A percentile compares a stretch with the other conserved stretches of the same genome.
Conservation (phyloP, 2,329 filamentous ascomycete genomes). For the Fusarium pininemorale region DNA sequence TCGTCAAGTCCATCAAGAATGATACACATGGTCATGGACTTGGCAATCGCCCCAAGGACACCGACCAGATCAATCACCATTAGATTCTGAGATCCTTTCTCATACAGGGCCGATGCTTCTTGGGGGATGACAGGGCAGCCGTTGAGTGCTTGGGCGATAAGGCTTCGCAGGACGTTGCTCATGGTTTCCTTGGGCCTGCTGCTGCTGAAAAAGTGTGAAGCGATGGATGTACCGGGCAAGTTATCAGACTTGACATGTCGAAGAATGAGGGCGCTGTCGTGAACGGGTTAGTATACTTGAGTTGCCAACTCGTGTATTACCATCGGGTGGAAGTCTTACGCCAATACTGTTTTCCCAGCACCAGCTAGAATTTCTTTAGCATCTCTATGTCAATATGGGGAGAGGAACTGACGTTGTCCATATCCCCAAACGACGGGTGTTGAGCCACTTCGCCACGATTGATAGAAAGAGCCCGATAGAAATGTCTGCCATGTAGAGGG, state of each 20-base stretch:
- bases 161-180: neutral
- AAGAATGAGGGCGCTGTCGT: neutral
- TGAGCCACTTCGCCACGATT: neutral
- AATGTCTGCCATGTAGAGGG: neutral
- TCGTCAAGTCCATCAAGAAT: neutral
- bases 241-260: neutral
- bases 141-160: neutral
- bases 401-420: neutral
- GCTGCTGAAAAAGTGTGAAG: neutral
- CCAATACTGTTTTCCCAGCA: neutral
- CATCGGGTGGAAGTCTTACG: neutral
- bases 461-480: neutral
- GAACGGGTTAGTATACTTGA: neutral
- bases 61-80: neutral
- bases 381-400: no score
- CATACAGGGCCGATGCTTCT: neutral
- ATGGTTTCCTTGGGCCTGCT: neutral
- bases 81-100: neutral
- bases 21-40: neutral
- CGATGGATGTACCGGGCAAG: neutral
- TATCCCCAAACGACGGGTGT: neutral
- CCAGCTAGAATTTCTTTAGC: neutral
- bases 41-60: neutral
- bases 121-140: neutral
- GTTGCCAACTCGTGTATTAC: neutral